A percentile compares a stretch with the other conserved stretches of the same genome.
These are phyloP conservation scores for Microbotryum saponariae DNA, from an alignment of 1,284 basidiomycete genomes.

Conservation along the genomic window DNA sequence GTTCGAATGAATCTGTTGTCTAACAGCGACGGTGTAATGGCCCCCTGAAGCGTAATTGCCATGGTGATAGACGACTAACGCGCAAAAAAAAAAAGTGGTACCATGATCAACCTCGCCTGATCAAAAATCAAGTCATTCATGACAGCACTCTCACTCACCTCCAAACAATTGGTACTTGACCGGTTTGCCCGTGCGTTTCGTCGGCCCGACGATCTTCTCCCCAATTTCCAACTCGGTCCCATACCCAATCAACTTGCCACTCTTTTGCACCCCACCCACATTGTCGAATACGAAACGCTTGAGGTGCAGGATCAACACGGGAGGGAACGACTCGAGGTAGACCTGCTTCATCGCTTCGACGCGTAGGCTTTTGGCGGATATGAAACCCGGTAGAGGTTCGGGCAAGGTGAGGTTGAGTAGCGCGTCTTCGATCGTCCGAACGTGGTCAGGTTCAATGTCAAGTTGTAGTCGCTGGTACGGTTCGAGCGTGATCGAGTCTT, in stretches of 20 bases:
- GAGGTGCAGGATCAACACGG: constrained; percentile 79
- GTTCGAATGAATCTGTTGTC: constrained; percentile 61
- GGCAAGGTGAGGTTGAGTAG: constrained; percentile 70
- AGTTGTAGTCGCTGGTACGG: constrained; percentile 85
- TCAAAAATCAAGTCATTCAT: background rate
- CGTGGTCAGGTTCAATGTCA: constrained; percentile 76
- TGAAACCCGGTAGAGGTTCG: constrained; percentile 56
- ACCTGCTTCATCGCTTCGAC: constrained; percentile 82
- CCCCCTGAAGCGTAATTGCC: constrained; percentile 83
- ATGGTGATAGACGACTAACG: constrained; percentile 84
- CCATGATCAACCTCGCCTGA: background rate
- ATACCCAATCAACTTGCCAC: constrained; percentile 73
- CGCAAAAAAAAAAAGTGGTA: background rate
- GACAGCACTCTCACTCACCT: constrained; percentile 48
- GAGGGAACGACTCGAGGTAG: constrained; percentile 75
- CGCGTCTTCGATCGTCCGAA: constrained; percentile 75
- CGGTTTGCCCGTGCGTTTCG: constrained; percentile 47
- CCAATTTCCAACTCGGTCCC: constrained; percentile 68
- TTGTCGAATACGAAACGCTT: constrained; percentile 89
- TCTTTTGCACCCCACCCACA: constrained; percentile 74
- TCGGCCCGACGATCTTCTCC: constrained; percentile 59
- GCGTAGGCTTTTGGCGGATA: constrained; percentile 49
- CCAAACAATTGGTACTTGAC: constrained; percentile 78
- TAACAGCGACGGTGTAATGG: constrained; percentile 88
- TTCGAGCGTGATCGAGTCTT: constrained; percentile 81